A percentile compares a stretch with the other conserved stretches of the same genome.
These are phyloP conservation scores for Trichosporon faecale DNA, from an alignment of 1,284 basidiomycete species.

Conservation along the genomic window DNA sequence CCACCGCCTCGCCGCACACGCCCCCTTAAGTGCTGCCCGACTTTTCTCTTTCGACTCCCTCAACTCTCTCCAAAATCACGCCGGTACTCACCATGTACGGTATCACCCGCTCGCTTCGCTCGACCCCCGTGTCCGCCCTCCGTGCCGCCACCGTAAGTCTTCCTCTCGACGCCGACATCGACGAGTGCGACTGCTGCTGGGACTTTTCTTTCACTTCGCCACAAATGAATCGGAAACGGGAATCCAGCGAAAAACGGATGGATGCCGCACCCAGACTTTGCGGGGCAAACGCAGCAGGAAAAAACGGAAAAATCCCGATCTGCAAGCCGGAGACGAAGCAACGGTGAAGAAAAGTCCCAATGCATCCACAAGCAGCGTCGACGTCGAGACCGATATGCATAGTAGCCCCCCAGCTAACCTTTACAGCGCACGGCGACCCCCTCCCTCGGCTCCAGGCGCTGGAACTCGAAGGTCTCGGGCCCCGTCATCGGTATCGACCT, in stretches of 20 bases:
- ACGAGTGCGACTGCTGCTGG: neutral
- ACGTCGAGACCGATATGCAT: neutral
- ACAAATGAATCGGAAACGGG: neutral
- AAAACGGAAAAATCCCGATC: slow-evolving; percentile 2
- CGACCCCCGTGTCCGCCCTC: slow-evolving; percentile 25
- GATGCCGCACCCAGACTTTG: neutral
- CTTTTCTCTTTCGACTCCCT: slow-evolving; percentile 12
- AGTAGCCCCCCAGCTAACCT: slow-evolving; percentile 4
- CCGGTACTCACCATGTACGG: slow-evolving; percentile 37
- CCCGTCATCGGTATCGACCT: slow-evolving; percentile 58
- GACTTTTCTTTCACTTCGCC: neutral
- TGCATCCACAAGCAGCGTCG: neutral
- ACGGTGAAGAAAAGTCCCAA: neutral
- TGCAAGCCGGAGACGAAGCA: too few species aligned
- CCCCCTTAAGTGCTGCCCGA: neutral
- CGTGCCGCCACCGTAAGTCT: slow-evolving; percentile 32
- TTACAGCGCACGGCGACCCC: slow-evolving; percentile 37
- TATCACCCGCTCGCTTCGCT: slow-evolving; percentile 40
- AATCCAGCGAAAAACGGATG: too few species aligned
- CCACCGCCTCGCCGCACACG: neutral
- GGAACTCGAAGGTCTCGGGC: slow-evolving; percentile 55
- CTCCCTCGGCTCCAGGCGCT: slow-evolving; percentile 45
- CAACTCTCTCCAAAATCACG: slow-evolving; percentile 15
- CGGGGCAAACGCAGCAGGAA: neutral
- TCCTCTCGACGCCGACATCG: neutral